Base-by-base conservation (phyloP, 257 asterid species). In the Orobanche coerulescens region DNA sequence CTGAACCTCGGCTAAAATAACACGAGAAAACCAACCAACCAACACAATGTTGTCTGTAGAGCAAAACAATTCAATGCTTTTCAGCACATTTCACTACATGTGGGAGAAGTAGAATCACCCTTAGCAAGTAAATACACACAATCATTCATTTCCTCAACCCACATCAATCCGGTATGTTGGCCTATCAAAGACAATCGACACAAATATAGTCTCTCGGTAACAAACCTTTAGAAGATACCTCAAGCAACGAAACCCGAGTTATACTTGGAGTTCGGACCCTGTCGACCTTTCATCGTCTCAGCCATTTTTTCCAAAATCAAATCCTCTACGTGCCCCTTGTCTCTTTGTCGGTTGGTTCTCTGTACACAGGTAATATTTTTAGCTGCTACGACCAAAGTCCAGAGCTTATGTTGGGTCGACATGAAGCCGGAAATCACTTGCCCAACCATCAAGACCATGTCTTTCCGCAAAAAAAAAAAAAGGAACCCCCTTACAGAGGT, bases 161-260 rank as follows among this genome's bases (percentile, higher is more conserved):
- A n/a, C n/a, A n/a, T n/a, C n/a, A n/a, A n/a, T n/a, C n/a, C n/a
- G n/a, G n/a, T n/a, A n/a, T n/a, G n/a, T n/a, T n/a, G n/a, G n/a
- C n/a, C n/a, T n/a, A n/a, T n/a, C n/a, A n/a, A n/a, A n/a, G n/a
- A n/a, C n/a, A n/a, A n/a, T n/a, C n/a, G n/a, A n/a, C n/a, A n/a
- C n/a, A n/a, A n/a, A n/a, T n/a, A n/a, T n/a, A n/a, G n/a, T n/a
- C 59, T 71, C 66, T 63, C 60, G 44, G 59, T 54, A 65, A 43
- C 69, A 62, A 64, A 44, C 51, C 2, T 26, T 26, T 26, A 68
- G 67, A 69, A 67, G 58, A 68, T 64, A 22, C 61, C 61, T n/a
- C 61, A 69, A 25, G 16, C 59, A 58, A 64, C 37, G 46, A 47
- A 40, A 58, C 16, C 20, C 4, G 15, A 26, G 44, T 7, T 49